Evolutionary conservation across 148 eudicot genomes (phyloP).

Genomic region (Rhododendron henanense): DNA sequence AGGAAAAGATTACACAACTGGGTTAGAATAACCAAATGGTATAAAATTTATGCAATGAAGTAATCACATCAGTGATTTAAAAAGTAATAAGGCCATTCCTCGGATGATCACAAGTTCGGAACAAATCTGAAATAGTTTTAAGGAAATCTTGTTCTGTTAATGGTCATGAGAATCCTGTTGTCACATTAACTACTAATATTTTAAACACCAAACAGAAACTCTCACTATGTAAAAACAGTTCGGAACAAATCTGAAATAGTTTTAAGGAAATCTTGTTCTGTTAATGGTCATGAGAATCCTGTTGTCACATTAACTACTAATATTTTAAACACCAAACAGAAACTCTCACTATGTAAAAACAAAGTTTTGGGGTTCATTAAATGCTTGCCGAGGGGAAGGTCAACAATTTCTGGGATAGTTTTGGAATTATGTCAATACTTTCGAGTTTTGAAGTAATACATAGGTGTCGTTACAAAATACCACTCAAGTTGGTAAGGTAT

Average conservation of each 20-base stretch:
- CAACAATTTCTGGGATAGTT: not conserved
- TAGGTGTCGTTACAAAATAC: not conserved
- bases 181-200: not conserved
- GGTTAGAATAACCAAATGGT: not conserved
- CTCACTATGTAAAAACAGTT: not conserved
- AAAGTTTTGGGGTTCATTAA: not conserved
- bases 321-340: not conserved
- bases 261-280: not conserved
- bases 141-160: not conserved
- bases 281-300: not conserved
- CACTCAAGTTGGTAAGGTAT: not conserved
- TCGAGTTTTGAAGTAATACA: not conserved
- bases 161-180: not conserved
- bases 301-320: not conserved
- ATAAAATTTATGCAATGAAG: not conserved
- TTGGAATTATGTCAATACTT: not conserved
- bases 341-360: not conserved
- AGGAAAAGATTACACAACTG: slow-evolving; percentile 14
- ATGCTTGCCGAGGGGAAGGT: not conserved
- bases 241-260: not conserved
- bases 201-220: not conserved
- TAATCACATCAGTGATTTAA: not conserved
- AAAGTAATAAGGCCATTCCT: not conserved
- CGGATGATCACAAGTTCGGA: not conserved
- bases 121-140: not conserved